phyloP scores from a whole-genome alignment of 2,329 filamentous ascomycete species.

The Zalaria obscura region DNA sequence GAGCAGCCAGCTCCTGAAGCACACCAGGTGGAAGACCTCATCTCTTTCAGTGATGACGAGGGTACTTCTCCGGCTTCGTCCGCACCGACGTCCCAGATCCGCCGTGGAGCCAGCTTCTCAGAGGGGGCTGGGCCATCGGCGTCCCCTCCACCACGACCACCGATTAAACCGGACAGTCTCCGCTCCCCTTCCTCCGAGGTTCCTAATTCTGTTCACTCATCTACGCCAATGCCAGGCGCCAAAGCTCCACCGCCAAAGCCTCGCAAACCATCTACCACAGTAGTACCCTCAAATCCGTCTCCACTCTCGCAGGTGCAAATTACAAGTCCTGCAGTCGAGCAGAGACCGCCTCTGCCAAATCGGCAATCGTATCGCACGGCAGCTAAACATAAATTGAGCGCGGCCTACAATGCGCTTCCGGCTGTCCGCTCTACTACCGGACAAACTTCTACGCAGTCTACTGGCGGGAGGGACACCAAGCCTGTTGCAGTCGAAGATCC shows the following conservation, averaged over 20 bases:
- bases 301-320: slow-evolving; percentile 19
- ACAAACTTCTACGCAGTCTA: slow-evolving; percentile 5
- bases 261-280: slow-evolving; percentile 19
- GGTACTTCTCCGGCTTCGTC: slow-evolving; percentile 7
- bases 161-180: slow-evolving; percentile 21
- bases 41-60: slow-evolving; percentile 33
- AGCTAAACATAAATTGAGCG: slow-evolving; percentile 23
- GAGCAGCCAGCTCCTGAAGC: slow-evolving; percentile 12
- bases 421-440: slow-evolving; percentile 5
- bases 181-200: slow-evolving; percentile 22
- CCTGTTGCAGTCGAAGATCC: not conserved
- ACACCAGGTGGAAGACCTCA: slow-evolving; percentile 23
- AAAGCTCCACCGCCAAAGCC: slow-evolving; percentile 20
- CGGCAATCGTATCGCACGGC: slow-evolving; percentile 20
- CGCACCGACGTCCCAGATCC: not conserved
- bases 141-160: slow-evolving; percentile 16
- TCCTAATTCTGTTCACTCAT: slow-evolving; percentile 5
- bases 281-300: slow-evolving; percentile 14
- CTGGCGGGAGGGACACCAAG: slow-evolving; percentile 1
- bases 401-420: slow-evolving; percentile 25
- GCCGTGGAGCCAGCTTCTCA: not conserved
- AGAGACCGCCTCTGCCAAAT: slow-evolving; percentile 12
- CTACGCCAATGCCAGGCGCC: slow-evolving; percentile 4
- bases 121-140: slow-evolving; percentile 1
- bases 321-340: slow-evolving; percentile 8